phyloP scores from a whole-genome alignment of 805 yeast genomes.

The Kazachstania martiniae region DNA sequence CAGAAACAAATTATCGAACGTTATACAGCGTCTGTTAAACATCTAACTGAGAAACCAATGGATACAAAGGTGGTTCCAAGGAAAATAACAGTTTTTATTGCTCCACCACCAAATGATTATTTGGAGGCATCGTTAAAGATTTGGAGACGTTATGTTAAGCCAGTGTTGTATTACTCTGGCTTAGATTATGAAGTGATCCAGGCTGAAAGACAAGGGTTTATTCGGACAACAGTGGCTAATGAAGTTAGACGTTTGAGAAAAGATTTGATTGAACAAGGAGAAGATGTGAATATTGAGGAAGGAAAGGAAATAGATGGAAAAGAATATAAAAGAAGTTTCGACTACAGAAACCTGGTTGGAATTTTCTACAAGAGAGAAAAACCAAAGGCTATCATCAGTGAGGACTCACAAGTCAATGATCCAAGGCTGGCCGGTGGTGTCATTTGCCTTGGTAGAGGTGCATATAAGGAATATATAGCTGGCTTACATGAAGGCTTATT shows the following conservation, averaged over 20 bases:
- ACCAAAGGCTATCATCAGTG: constrained; percentile 25
- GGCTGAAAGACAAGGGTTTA: constrained; percentile 82
- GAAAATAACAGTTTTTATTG: constrained; percentile 69
- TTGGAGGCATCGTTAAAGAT: constrained; percentile 61
- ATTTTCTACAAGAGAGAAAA: constrained; percentile 33
- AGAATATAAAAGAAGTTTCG: constrained; percentile 24
- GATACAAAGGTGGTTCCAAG: constrained; percentile 58
- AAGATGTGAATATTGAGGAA: too few species aligned
- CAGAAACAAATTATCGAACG: constrained; percentile 53
- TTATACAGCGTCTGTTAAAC: constrained; percentile 54
- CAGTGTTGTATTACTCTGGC: constrained; percentile 73
- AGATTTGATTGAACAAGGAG: constrained; percentile 19
- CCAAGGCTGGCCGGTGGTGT: constrained; percentile 66
- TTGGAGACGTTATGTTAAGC: constrained; percentile 75
- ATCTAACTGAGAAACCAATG: constrained; percentile 38
- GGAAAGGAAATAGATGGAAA: constrained; percentile 13
- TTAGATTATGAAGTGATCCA: constrained; percentile 70
- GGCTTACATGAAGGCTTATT: constrained; percentile 93
- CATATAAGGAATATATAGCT: constrained; percentile 80
- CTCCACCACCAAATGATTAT: constrained; percentile 96
- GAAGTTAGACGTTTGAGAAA: constrained; percentile 63
- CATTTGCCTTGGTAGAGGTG: constrained; percentile 89
- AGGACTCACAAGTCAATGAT: constrained; percentile 37
- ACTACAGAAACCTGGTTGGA: constrained; percentile 44
- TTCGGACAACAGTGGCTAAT: constrained; percentile 72